Evolutionary conservation across 2,329 filamentous ascomycete species (phyloP).

Genomic region (Pseudogymnoascus sp.): DNA sequence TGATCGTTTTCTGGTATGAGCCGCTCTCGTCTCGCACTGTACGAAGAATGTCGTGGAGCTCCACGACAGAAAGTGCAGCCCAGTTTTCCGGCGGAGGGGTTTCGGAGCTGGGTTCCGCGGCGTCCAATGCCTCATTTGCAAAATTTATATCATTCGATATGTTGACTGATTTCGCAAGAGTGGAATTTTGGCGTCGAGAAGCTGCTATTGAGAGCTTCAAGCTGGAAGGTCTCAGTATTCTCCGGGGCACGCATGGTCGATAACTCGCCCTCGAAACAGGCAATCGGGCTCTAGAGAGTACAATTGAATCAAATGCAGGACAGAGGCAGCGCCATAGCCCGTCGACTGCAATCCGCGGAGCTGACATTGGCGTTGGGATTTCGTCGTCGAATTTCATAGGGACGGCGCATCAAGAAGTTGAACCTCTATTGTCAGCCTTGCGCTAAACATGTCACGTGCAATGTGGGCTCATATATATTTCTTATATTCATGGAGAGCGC

Average conservation of each 20-base stretch:
- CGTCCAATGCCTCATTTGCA: neutral
- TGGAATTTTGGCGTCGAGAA: neutral
- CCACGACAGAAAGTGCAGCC: constrained; percentile 28
- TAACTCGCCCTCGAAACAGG: neutral
- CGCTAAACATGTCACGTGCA: neutral
- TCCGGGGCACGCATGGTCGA: neutral
- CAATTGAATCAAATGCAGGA: constrained; percentile 43
- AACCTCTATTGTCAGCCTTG: neutral
- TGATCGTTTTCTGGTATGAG: constrained; percentile 34
- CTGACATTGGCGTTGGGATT: constrained; percentile 27
- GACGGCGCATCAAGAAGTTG: neutral
- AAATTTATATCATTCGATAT: neutral
- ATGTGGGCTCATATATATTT: neutral
- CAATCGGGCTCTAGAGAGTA: constrained; percentile 26
- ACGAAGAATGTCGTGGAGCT: constrained; percentile 44
- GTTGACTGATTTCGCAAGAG: neutral
- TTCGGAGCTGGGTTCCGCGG: neutral
- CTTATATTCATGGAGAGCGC: neutral
- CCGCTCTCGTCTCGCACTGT: constrained; percentile 33
- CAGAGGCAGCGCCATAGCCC: constrained; percentile 60
- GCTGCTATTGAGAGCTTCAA: neutral
- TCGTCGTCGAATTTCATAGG: neutral
- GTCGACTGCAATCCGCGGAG: constrained; percentile 38
- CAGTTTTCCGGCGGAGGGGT: constrained; percentile 14
- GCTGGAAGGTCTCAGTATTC: neutral